phyloP scores from a whole-genome alignment of 768 basidiomycete genomes.

The Scleroderma bovista region DNA sequence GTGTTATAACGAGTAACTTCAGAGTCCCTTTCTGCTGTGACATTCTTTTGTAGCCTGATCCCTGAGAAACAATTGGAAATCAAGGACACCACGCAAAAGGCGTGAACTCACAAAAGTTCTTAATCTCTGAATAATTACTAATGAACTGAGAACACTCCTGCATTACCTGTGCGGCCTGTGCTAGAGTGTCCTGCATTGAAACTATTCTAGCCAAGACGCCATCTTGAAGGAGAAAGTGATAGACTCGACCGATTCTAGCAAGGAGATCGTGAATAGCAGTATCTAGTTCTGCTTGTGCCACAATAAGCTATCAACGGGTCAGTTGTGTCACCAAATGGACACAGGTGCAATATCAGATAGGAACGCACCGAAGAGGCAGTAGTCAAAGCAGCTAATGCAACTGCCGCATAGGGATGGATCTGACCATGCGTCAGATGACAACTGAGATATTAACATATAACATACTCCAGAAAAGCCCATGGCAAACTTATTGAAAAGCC shows the following conservation, averaged over 20 bases:
- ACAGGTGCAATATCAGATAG: not conserved
- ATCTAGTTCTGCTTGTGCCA: slow-evolving; percentile 2
- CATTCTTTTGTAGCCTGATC: not conserved
- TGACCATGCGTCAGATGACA: not conserved
- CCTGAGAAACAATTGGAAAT: not conserved
- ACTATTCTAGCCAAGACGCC: not conserved
- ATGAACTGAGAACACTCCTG: slow-evolving; percentile 7
- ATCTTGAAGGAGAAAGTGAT: slow-evolving; percentile 1
- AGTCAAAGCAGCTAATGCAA: not conserved
- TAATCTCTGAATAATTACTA: slow-evolving; percentile 1
- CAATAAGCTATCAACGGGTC: not conserved
- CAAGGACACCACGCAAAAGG: not conserved
- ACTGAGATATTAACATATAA: not conserved
- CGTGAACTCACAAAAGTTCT: slow-evolving; percentile 1
- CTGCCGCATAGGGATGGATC: slow-evolving; percentile 5
- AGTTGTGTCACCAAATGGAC: not conserved
- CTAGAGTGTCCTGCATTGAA: not conserved
- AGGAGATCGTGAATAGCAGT: slow-evolving; percentile 1
- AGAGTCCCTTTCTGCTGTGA: not conserved
- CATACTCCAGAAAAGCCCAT: not conserved
- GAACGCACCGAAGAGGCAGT: slow-evolving; percentile 1
- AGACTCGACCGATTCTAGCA: slow-evolving; percentile 1
- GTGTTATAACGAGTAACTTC: not conserved
- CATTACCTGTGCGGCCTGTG: slow-evolving; percentile 1
- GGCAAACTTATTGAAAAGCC: not conserved